phyloP scores from a whole-genome alignment of 2,329 filamentous ascomycete species.

The Zymoseptoria crescenta region DNA sequence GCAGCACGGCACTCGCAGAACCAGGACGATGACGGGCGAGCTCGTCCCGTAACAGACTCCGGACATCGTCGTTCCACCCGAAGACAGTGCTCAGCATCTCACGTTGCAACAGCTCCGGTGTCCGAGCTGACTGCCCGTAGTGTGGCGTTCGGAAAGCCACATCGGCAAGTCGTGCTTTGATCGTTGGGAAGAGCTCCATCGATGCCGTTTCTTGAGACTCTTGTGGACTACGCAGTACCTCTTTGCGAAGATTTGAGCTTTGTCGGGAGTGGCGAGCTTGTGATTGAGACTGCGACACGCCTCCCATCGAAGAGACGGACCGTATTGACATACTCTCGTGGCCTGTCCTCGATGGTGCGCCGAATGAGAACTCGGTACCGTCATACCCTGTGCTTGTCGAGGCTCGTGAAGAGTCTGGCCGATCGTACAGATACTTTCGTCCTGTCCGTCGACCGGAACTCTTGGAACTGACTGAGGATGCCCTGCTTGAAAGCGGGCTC shows the following conservation, averaged over 20 bases:
- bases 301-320: too few species aligned
- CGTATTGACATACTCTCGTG: too few species aligned
- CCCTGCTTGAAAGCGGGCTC: too few species aligned
- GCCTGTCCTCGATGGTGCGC: slow-evolving; percentile 19
- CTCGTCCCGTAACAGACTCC: slow-evolving; percentile 79
- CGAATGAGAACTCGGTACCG: slow-evolving; percentile 34
- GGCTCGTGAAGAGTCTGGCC: slow-evolving; percentile 32
- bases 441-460: too few species aligned
- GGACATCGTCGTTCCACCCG: slow-evolving; percentile 83
- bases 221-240: slow-evolving; percentile 70
- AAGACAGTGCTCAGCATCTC: slow-evolving; percentile 95
- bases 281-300: too few species aligned
- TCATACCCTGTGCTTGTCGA: slow-evolving; percentile 27
- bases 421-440: slow-evolving; percentile 45
- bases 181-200: slow-evolving; percentile 79
- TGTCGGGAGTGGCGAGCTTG: too few species aligned
- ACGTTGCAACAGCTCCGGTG: slow-evolving; percentile 65
- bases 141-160: slow-evolving; percentile 70
- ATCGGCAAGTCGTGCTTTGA: slow-evolving; percentile 69
- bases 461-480: too few species aligned
- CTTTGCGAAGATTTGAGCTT: slow-evolving; percentile 66
- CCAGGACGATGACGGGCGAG: slow-evolving; percentile 63
- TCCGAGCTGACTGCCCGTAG: slow-evolving; percentile 36
- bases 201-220: slow-evolving; percentile 51
- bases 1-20: slow-evolving; percentile 69